Evolutionary conservation across 441 rosid genomes (phyloP), one percentile per base, ranked within the genome.

Genomic region (Raphanus hybrid): DNA sequence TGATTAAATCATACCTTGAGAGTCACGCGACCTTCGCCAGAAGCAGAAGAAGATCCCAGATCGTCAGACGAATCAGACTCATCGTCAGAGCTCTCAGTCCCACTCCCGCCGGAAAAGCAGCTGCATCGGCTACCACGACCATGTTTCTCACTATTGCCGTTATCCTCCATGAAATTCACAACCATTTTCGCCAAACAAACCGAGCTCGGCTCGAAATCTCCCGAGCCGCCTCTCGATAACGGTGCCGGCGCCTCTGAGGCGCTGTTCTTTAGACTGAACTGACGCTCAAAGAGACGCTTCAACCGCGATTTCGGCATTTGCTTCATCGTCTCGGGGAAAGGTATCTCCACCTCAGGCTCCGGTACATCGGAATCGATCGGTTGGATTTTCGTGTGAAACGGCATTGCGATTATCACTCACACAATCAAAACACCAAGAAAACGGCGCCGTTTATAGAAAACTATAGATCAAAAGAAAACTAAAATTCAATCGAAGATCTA

Each of bases 201-300:
- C 0, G 52, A 43, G 14, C 52, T 43, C 52, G 52, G 52, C 52
- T 43, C 52, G n/a, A 43, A 43, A 2, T 43, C 52, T 43, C 52
- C 52, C 14, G 52, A 43, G 4, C 34, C 34, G 4, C 52, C 52
- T 43, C 52, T 43, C 52, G 14, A 43, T 0, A 43, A 29, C 34
- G 52, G 52, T 1, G n/a, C 34, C 48, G n/a, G 5, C 48, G 48
- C 48, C 48, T 10, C 48, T 1, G 87, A 78, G 34, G 34, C 34
- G 26, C 0, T 23, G 72, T 75, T 86, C 80, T 84, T 88, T 61
- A 87, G 58, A 65, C 78, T 61, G 85, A 92, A 91, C 80, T 85
- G 97, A 45, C 90, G 92, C 82, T 94, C 98, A 48, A 94, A 92
- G 16, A 94, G 90, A 80, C 94, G 89, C 85, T 91, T 92, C 50